Evolutionary conservation across 1,284 basidiomycete species (phyloP).

Genomic region (Ceratobasidium sp.): DNA sequence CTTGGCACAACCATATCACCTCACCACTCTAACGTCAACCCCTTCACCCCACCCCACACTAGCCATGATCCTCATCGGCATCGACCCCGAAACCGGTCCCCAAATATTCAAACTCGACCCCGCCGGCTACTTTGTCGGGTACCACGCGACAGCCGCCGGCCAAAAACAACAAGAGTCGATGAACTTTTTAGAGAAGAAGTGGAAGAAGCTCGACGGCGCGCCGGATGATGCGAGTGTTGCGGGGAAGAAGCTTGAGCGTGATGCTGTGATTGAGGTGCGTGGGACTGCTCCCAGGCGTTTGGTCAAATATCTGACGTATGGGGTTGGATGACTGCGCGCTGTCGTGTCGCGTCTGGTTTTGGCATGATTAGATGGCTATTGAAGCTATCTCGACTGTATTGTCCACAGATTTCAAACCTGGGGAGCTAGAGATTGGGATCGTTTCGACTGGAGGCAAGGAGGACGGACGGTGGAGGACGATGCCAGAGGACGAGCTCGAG

Average conservation of each 20-base stretch:
- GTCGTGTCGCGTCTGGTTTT: too few relatives aligned
- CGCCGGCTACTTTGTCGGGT: conserved; percentile 98
- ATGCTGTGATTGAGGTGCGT: conserved; percentile 86
- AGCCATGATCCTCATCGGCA: conserved; percentile 98
- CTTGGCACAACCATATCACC: conserved; percentile 28
- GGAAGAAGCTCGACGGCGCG: conserved; percentile 92
- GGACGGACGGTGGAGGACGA: conserved; percentile 84
- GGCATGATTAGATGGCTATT: conserved; percentile 82
- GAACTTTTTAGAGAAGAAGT: conserved; percentile 99
- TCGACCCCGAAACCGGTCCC: conserved; percentile 90
- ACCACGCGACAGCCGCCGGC: conserved; percentile 95
- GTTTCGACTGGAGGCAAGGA: conserved; percentile 81
- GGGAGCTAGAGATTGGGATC: conserved; percentile 89
- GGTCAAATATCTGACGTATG: not conserved
- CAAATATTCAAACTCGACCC: conserved; percentile 99
- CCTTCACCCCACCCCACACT: not conserved
- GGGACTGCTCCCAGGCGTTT: conserved; percentile 20
- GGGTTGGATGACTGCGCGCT: too few relatives aligned
- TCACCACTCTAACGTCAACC: not conserved
- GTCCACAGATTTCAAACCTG: conserved; percentile 94
- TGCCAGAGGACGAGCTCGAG: conserved; percentile 88
- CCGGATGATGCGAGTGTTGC: conserved; percentile 80
- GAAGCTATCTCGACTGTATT: conserved; percentile 94
- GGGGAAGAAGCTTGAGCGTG: conserved; percentile 72
- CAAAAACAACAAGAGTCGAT: conserved; percentile 99